Evolutionary conservation across 495 filamentous ascomycete species (phyloP), one percentile per base, ranked within the genome.

Genomic region (Xylaria sp.): DNA sequence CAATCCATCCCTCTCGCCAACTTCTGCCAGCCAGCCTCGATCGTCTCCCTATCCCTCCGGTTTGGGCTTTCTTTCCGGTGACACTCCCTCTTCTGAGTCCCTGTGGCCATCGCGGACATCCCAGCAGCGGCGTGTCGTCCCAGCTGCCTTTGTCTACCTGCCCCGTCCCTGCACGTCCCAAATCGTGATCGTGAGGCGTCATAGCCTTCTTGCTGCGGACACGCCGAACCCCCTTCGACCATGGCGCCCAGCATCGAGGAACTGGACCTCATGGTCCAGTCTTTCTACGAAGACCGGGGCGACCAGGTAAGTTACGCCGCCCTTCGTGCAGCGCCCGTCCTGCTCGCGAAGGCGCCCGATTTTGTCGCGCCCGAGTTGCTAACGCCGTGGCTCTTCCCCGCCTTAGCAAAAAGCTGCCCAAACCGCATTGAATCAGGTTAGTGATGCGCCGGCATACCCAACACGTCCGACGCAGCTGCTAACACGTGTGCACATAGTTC

Each of bases 331-430:
- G 33, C 58, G 21, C 26, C 44, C 5, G 15, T 33, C 58, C 43
- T 24, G 43, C 41, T 53, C 26, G 35, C 14, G 19, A 52, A 15
- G 33, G n/a, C 57, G 29, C n/a, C 58, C n/a, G 26, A 37, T 43
- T 52, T 37, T 68, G 64, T 72, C 62, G 57, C 41, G 63, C 31
- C 43, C 19, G 53, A 61, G 71, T 68, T 77, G 55, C 78, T 77
- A 63, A 77, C 74, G 71, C 77, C 76, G 72, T 24, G 37, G 37
- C 31, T 77, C 67, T 76, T 79, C 74, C 74, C 74, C 67, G 71
- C 73, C 57, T 79, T 83, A 98, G 94, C 96, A 97, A 97, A 97
- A 97, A 85, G 92, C 93, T 88, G 97, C 96, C 72, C 93, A 98
- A 80, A 90, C 93, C 72, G 91, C 93, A 44, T 83, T 99, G 73